These are phyloP conservation scores for Geotrichum bryndzae DNA, from an alignment of 1,139 yeast species.

Conservation along the genomic window DNA sequence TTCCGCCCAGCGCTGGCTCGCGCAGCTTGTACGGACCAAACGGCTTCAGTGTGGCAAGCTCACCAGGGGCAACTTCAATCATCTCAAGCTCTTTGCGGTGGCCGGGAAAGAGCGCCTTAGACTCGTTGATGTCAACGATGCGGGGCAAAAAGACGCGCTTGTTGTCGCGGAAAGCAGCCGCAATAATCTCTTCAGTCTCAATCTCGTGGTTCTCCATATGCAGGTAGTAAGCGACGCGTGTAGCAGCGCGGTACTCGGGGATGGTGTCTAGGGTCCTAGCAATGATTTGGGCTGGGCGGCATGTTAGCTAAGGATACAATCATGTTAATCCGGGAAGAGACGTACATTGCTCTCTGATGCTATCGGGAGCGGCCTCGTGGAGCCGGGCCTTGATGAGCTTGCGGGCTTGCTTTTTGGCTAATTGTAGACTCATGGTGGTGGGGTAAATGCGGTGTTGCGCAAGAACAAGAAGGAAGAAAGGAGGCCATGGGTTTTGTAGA, in stretches of 20 bases:
- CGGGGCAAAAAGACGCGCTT: constrained; percentile 37
- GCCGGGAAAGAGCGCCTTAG: constrained; percentile 25
- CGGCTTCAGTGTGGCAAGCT: constrained; percentile 49
- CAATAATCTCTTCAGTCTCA: constrained; percentile 48
- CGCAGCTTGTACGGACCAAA: constrained; percentile 60
- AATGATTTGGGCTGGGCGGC: constrained; percentile 22
- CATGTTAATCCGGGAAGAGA: too few relatives aligned
- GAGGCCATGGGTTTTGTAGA: not conserved
- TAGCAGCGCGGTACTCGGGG: constrained; percentile 42
- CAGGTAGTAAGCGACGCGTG: constrained; percentile 56
- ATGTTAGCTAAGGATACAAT: constrained; percentile 23
- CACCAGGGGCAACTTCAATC: constrained; percentile 44
- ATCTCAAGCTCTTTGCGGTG: constrained; percentile 54
- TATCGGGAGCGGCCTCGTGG: constrained; percentile 16
- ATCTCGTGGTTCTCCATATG: constrained; percentile 61
- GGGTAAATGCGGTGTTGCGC: not conserved
- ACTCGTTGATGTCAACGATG: constrained; percentile 24
- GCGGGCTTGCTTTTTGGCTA: constrained; percentile 26
- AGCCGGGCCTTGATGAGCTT: constrained; percentile 21
- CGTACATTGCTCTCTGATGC: constrained; percentile 24
- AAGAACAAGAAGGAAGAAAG: not conserved
- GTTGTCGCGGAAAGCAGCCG: constrained; percentile 42
- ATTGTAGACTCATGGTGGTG: not conserved
- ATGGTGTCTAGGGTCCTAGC: constrained; percentile 33
- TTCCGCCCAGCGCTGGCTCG: constrained; percentile 50